These are phyloP conservation scores for Rhizophagus sp. DNA, from an alignment of 192 early-diverging fungal species.

Conservation along the genomic window DNA sequence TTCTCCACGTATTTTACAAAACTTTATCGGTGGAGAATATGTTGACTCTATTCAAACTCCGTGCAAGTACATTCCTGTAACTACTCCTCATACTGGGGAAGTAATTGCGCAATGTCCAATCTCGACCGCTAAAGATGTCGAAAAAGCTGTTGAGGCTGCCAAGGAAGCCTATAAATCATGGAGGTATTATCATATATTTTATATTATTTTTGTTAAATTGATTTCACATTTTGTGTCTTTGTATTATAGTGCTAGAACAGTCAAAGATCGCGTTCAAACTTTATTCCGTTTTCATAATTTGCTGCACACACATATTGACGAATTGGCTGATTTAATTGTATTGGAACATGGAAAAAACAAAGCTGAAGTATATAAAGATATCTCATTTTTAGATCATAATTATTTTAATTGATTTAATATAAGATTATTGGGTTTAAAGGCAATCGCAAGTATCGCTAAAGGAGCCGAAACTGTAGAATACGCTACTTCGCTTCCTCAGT, in stretches of 20 bases:
- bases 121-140: constrained; percentile 57
- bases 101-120: constrained; percentile 68
- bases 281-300: constrained; percentile 61
- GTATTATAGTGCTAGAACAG: constrained; percentile 43
- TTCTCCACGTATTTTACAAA: constrained; percentile 35
- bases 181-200: constrained; percentile 39
- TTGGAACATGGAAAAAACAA: constrained; percentile 81
- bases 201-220: neutral
- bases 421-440: constrained; percentile 24
- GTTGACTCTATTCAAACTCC: constrained; percentile 25
- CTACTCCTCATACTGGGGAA: constrained; percentile 62
- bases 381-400: neutral
- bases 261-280: constrained; percentile 69
- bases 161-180: constrained; percentile 56
- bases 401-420: neutral
- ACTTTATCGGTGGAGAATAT: constrained; percentile 42
- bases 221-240: neutral
- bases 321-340: constrained; percentile 73
- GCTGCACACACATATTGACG: constrained; percentile 57
- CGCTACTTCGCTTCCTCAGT: constrained; percentile 65
- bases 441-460: constrained; percentile 70
- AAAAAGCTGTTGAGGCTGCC: constrained; percentile 60
- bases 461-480: constrained; percentile 83
- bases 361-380: constrained; percentile 41
- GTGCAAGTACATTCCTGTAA: constrained; percentile 54